Conservation (phyloP, 345 rosid species). For the Dipteronia sinensis region DNA sequence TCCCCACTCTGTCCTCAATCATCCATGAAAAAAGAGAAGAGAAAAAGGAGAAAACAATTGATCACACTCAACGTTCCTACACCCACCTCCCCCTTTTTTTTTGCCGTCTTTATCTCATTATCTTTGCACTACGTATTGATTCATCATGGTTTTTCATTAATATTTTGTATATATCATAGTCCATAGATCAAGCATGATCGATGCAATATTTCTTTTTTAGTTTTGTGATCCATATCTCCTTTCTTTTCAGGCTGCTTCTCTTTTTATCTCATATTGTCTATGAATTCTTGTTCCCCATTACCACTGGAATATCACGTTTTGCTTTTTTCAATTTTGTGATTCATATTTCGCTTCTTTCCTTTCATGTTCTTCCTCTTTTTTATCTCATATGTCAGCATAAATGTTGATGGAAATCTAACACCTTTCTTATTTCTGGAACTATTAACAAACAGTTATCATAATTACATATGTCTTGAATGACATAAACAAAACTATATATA, state of each 20-base stretch:
- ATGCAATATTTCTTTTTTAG: neutral
- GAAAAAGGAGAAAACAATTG: neutral
- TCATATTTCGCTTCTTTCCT: neutral
- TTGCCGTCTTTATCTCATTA: slow-evolving; percentile 1
- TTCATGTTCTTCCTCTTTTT: neutral
- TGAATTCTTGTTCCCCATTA: neutral
- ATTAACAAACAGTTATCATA: neutral
- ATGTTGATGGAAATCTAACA: neutral
- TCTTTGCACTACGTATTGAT: neutral
- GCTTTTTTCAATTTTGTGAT: neutral
- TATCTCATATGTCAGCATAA: slow-evolving; percentile 4
- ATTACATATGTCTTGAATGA: neutral
- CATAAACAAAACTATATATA: neutral
- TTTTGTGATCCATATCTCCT: neutral
- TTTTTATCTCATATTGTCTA: neutral
- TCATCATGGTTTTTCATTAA: neutral
- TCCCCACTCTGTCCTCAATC: neutral
- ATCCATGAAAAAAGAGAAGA: neutral
- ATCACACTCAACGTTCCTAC: neutral
- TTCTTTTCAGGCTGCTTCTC: neutral
- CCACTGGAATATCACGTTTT: neutral
- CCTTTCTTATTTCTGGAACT: neutral
- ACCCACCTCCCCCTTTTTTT: neutral
- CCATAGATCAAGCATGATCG: neutral
- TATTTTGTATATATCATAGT: too few relatives aligned